Evolutionary conservation across 2,329 filamentous ascomycete species (phyloP).

Genomic region (Monosporascus cannonballus): DNA sequence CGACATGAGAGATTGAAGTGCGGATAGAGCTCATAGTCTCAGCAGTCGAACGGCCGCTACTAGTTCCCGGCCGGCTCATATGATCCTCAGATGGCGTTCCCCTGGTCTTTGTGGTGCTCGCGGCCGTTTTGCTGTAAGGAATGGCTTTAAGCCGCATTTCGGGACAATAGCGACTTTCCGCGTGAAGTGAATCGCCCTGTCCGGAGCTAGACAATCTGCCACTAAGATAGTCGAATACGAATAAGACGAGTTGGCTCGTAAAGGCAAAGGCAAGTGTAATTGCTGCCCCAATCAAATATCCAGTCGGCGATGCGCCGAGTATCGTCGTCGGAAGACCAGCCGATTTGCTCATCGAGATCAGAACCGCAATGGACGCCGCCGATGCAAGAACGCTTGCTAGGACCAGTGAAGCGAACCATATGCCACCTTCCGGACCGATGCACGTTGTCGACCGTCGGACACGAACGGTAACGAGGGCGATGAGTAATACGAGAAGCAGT

Average conservation of each 20-base stretch:
- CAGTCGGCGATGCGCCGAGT: slow-evolving; percentile 24
- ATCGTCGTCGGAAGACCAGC: slow-evolving; percentile 23
- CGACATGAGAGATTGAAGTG: slow-evolving; percentile 39
- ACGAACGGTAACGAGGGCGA: slow-evolving; percentile 26
- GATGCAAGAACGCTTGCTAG: slow-evolving; percentile 38
- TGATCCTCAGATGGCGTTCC: slow-evolving; percentile 30
- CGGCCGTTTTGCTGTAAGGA: slow-evolving; percentile 42
- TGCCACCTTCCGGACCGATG: slow-evolving; percentile 19
- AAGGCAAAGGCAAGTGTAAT: slow-evolving; percentile 40
- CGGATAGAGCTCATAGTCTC: slow-evolving; percentile 43
- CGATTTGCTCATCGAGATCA: slow-evolving; percentile 34
- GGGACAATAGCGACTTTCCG: slow-evolving; percentile 24
- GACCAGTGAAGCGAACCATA: slow-evolving; percentile 28
- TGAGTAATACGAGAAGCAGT: slow-evolving; percentile 29
- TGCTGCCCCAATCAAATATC: slow-evolving; percentile 38
- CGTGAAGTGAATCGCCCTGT: slow-evolving; percentile 22
- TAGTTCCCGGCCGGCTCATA: slow-evolving; percentile 38
- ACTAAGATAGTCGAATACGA: slow-evolving; percentile 37
- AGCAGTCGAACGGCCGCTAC: slow-evolving; percentile 36
- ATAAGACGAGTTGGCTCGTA: slow-evolving; percentile 41
- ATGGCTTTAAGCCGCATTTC: slow-evolving; percentile 44
- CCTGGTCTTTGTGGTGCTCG: slow-evolving; percentile 25
- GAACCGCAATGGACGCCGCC: slow-evolving; percentile 34
- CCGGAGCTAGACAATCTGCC: slow-evolving; percentile 26
- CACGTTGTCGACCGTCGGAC: slow-evolving; percentile 16